These are phyloP conservation scores for Malania oleifera DNA, from an alignment of 164 flowering plant species.

Conservation along the genomic window DNA sequence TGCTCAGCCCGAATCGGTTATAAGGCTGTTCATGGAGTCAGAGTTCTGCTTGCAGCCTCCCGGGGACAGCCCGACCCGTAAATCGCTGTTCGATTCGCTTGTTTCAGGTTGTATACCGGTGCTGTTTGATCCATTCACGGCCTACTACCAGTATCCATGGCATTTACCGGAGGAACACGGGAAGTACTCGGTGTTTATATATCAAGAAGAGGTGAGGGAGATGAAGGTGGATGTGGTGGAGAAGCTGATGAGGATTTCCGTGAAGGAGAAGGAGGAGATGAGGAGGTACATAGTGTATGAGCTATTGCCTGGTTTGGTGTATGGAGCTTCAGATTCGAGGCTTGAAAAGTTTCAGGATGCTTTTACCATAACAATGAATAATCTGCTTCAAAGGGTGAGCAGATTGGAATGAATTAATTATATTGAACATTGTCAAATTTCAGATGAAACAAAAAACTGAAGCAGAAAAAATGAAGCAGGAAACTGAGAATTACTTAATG, in stretches of 20 bases:
- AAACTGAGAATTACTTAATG: no score
- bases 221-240: slow-evolving; percentile 53
- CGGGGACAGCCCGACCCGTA: slow-evolving; percentile 79
- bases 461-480: no score
- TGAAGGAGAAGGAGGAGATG: slow-evolving; percentile 53
- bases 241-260: slow-evolving; percentile 37
- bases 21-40: slow-evolving; percentile 55
- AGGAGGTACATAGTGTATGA: slow-evolving; percentile 72
- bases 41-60: slow-evolving; percentile 88
- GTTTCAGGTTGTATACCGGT: slow-evolving; percentile 89
- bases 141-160: slow-evolving; percentile 84
- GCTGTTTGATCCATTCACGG: slow-evolving; percentile 67
- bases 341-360: slow-evolving; percentile 66
- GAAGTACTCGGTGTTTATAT: slow-evolving; percentile 60
- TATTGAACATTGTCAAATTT: no score
- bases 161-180: slow-evolving; percentile 63
- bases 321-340: slow-evolving; percentile 42
- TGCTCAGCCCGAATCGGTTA: slow-evolving; percentile 33
- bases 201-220: slow-evolving; percentile 51
- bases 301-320: slow-evolving; percentile 65
- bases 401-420: slow-evolving; percentile 18
- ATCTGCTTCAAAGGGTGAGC: slow-evolving; percentile 41
- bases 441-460: no score
- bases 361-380: slow-evolving; percentile 46
- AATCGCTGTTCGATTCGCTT: slow-evolving; percentile 75